phyloP scores from a whole-genome alignment of 2,329 filamentous ascomycete genomes.

The Fusarium hostae region DNA sequence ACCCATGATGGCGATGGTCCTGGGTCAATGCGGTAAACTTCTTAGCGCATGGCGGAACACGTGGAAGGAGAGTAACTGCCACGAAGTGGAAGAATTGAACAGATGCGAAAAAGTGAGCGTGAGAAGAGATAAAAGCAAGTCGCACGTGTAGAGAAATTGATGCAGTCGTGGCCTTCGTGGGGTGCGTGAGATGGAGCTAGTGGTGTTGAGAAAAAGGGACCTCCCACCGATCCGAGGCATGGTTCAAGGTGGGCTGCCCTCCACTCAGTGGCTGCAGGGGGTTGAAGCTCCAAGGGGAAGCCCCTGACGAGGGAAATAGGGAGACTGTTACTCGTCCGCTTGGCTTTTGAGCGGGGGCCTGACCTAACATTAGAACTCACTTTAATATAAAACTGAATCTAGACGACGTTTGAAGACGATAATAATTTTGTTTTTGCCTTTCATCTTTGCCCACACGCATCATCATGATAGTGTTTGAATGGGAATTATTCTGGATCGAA shows the following conservation, averaged over 20 bases:
- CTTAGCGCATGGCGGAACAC: constrained; percentile 41
- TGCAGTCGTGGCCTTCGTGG: constrained; percentile 44
- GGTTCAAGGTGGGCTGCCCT: constrained; percentile 21
- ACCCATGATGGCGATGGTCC: constrained; percentile 53
- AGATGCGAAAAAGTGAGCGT: constrained; percentile 3
- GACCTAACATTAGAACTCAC: background rate
- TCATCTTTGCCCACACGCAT: background rate
- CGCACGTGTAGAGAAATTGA: constrained; percentile 13
- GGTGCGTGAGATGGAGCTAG: constrained; percentile 20
- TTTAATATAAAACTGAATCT: background rate
- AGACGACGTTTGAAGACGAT: background rate
- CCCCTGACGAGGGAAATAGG: constrained; percentile 40
- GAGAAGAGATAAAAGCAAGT: constrained; percentile 1
- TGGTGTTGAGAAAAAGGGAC: constrained; percentile 43
- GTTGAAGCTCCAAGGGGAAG: constrained; percentile 17
- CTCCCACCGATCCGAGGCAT: constrained; percentile 31
- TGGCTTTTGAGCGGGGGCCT: background rate
- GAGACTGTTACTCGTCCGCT: constrained; percentile 29
- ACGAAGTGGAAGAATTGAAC: background rate
- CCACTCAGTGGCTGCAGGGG: constrained; percentile 26
- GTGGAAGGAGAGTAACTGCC: background rate
- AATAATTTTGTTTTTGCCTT: background rate
- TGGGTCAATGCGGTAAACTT: constrained; percentile 10
- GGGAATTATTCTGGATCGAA: background rate
- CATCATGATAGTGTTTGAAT: background rate